These are phyloP conservation scores for Ilyonectria robusta DNA, from an alignment of 2,329 filamentous ascomycete species.

Conservation along the genomic window DNA sequence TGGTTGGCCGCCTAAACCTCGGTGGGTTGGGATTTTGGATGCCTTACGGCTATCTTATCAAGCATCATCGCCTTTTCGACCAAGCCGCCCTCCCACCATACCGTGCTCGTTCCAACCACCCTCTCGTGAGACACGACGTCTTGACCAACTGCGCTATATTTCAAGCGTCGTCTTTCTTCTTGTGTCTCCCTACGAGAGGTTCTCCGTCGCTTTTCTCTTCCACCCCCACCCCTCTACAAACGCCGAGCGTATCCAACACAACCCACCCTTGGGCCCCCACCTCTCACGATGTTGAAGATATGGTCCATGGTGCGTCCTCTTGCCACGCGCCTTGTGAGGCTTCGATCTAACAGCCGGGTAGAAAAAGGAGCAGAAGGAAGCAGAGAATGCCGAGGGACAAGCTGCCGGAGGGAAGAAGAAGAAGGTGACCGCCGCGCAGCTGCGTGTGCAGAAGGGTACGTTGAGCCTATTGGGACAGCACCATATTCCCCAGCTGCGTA, in stretches of 20 bases:
- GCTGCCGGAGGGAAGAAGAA: slow-evolving; percentile 89
- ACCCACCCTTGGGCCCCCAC: slow-evolving; percentile 43
- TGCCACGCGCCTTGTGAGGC: not conserved
- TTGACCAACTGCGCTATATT: not conserved
- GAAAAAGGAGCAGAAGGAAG: slow-evolving; percentile 98
- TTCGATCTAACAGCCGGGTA: slow-evolving; percentile 58
- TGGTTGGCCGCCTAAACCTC: slow-evolving; percentile 43
- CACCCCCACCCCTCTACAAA: slow-evolving; percentile 19
- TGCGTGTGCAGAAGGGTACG: slow-evolving; percentile 94
- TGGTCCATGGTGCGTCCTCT: slow-evolving; percentile 88
- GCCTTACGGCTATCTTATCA: slow-evolving; percentile 50
- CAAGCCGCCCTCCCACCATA: slow-evolving; percentile 33
- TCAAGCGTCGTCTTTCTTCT: slow-evolving; percentile 3
- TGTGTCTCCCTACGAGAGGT: not conserved
- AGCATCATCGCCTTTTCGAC: slow-evolving; percentile 48
- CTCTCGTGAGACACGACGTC: slow-evolving; percentile 26
- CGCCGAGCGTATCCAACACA: slow-evolving; percentile 34
- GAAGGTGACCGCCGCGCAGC: slow-evolving; percentile 96
- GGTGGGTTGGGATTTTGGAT: slow-evolving; percentile 39
- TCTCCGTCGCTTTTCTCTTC: slow-evolving; percentile 2
- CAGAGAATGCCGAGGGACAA: slow-evolving; percentile 83
- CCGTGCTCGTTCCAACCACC: slow-evolving; percentile 33
- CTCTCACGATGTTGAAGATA: slow-evolving; percentile 92
- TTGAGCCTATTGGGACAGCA: slow-evolving; percentile 7
- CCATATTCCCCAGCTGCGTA: not conserved